phyloP scores from a whole-genome alignment of 495 filamentous ascomycete genomes.

The Evansstolkia leycettana region DNA sequence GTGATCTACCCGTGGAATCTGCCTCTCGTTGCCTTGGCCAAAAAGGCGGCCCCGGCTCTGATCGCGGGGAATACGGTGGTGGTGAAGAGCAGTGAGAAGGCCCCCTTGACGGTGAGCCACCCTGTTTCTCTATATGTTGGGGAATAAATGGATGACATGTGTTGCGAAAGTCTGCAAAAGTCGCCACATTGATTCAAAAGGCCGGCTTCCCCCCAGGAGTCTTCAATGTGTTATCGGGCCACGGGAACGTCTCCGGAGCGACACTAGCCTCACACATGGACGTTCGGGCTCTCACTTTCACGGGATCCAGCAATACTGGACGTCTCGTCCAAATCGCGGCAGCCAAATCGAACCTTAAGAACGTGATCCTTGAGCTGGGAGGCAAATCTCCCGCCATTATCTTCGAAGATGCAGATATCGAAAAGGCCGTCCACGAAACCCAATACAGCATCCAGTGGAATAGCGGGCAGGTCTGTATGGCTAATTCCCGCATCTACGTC shows the following conservation, averaged over 20 bases:
- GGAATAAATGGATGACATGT: not conserved
- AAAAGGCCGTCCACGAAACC: too few relatives aligned
- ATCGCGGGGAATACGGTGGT: not conserved
- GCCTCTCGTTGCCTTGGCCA: not conserved
- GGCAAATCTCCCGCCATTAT: constrained; percentile 27
- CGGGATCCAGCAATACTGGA: constrained; percentile 8
- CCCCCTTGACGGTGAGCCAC: not conserved
- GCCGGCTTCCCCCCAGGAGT: not conserved
- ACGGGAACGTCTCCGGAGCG: not conserved
- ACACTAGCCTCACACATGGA: constrained; percentile 6
- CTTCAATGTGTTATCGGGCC: not conserved
- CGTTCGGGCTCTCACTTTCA: constrained; percentile 11
- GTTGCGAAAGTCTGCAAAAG: too few relatives aligned
- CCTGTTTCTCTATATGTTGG: not conserved
- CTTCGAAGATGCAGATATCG: constrained; percentile 17
- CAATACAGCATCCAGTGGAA: too few relatives aligned
- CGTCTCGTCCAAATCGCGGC: constrained; percentile 9
- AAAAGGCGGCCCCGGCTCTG: too few relatives aligned
- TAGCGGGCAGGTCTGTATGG: too few relatives aligned
- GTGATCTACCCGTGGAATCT: not conserved
- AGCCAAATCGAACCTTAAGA: constrained; percentile 33
- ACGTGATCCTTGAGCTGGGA: constrained; percentile 27
- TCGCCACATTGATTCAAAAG: too few relatives aligned
- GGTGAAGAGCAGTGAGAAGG: not conserved
- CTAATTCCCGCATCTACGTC: too few relatives aligned